Base-by-base conservation (phyloP, 495 filamentous ascomycete genomes). In the Aspergillus indologenus region DNA sequence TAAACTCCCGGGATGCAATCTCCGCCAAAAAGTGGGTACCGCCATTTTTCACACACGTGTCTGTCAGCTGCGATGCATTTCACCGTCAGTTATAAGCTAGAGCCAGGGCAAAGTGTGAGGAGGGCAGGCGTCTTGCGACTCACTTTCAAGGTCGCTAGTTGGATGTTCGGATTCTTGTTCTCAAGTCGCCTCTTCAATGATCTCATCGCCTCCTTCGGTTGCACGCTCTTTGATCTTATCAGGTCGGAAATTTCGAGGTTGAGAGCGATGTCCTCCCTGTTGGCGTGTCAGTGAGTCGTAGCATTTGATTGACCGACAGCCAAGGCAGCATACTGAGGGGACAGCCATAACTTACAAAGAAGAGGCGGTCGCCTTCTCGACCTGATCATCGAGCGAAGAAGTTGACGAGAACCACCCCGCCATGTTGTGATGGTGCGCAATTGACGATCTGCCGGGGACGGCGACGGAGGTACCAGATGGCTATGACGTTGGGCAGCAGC, bases 1-100 rank as follows among this genome's bases (percentile, higher is more conserved):
- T 95, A 64, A 98, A 98, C 75, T 98, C 94, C 57, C 93, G 85
- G 2, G 92, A 96, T 15, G 94, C 93, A 58, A 98, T 92, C 74
- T 98, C 94, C 51, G 86, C 80, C 45, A 98, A 84, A 68, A 98
- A 98, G 74, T 98, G 94, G n/a, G 87, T 85, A 46, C 94, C 94
- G 22, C 94, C 94, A 75, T 98, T 98, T 74, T 98, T 98, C 29
- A 98, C 93, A 68, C 94, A 98, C 6, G 94, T 98, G 77, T 98
- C 94, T 29, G 93, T 96, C 59, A 98, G 87, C 87, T 85, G 47
- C 49, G 66, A 58, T 22, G 5, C 26, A 52, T 43, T 18, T 9
- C 0, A 45, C 26, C 50, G 23, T 40, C 6, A 40, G 34, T 9
- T 40, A 4, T 6, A 40, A 15, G 34, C 34, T 15, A 40, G 34